These are phyloP conservation scores for Colletotrichum camelliae DNA, from an alignment of 2,329 filamentous ascomycete species.

Conservation along the genomic window DNA sequence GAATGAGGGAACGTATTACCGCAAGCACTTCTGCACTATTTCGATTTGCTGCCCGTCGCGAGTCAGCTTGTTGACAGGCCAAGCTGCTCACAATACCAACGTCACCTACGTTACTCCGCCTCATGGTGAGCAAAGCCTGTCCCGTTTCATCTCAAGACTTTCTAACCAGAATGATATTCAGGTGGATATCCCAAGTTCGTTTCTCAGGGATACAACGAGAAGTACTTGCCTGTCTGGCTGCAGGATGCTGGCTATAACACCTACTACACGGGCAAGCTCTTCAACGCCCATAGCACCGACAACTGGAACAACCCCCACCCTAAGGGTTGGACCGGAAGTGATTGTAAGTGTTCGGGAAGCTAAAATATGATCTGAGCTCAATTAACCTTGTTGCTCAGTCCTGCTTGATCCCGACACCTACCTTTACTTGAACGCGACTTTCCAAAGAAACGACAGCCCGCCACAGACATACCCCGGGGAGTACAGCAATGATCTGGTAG, in stretches of 20 bases:
- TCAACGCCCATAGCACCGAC: constrained; percentile 65
- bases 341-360: constrained; percentile 31
- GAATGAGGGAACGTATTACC: constrained; percentile 63
- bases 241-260: constrained; percentile 72
- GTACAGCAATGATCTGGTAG: constrained; percentile 61
- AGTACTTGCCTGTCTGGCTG: constrained; percentile 75
- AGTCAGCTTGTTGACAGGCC: constrained; percentile 69
- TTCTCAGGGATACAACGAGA: constrained; percentile 66
- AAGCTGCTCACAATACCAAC: constrained; percentile 73
- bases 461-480: constrained; percentile 33
- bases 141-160: constrained; percentile 28
- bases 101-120: constrained; percentile 64
- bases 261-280: constrained; percentile 76
- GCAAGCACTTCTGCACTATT: constrained; percentile 70
- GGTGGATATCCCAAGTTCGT: constrained; percentile 69
- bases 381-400: constrained; percentile 31
- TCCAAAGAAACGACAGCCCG: constrained; percentile 46
- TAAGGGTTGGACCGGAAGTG: constrained; percentile 59
- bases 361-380: background rate
- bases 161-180: constrained; percentile 21
- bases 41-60: constrained; percentile 72
- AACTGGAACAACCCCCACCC: constrained; percentile 67
- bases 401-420: constrained; percentile 42
- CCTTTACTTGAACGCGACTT: constrained; percentile 54
- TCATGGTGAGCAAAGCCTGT: constrained; percentile 46